Percentiles rank a stretch among this genome's conserved stretches.
phyloP scores from a whole-genome alignment of 441 rosid species.

The Capsella rubella region DNA sequence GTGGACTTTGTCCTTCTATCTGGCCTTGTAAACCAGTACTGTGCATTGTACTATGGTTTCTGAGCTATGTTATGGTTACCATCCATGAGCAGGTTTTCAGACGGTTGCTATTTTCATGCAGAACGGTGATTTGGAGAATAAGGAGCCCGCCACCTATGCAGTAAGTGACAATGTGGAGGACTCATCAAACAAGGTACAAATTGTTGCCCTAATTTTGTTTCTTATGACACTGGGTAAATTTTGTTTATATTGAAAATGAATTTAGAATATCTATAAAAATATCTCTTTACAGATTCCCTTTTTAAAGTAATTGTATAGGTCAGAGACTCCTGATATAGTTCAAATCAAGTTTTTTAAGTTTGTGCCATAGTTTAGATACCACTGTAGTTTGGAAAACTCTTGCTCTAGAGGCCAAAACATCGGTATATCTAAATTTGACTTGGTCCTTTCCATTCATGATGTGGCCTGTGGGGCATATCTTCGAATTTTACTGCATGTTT shows the following conservation, averaged over 20 bases:
- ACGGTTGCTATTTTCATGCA: constrained; percentile 99
- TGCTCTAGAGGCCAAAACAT: constrained; percentile 15
- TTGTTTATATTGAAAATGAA: background rate
- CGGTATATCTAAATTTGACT: constrained; percentile 6
- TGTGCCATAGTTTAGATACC: constrained; percentile 10
- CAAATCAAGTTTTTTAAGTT: background rate
- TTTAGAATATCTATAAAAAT: background rate
- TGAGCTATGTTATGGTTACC: constrained; percentile 88
- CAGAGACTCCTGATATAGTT: constrained; percentile 16
- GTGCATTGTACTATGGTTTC: constrained; percentile 51
- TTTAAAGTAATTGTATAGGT: constrained; percentile 17
- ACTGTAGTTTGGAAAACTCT: constrained; percentile 10
- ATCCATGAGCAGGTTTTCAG: constrained; percentile 98
- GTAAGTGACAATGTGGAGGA: constrained; percentile 62
- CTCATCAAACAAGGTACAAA: constrained; percentile 77
- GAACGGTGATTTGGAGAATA: constrained; percentile 78
- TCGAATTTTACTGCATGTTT: constrained; percentile 3
- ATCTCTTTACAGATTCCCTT: background rate
- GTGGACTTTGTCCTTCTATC: constrained; percentile 28
- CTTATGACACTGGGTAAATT: constrained; percentile 7
- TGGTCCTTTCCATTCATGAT: constrained; percentile 11
- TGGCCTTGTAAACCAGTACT: constrained; percentile 36
- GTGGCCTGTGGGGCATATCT: background rate
- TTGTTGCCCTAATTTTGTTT: background rate
- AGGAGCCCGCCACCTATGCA: constrained; percentile 51